Base-by-base conservation (phyloP, 2,329 filamentous ascomycete genomes). In the Sordariomycetes sp. region DNA sequence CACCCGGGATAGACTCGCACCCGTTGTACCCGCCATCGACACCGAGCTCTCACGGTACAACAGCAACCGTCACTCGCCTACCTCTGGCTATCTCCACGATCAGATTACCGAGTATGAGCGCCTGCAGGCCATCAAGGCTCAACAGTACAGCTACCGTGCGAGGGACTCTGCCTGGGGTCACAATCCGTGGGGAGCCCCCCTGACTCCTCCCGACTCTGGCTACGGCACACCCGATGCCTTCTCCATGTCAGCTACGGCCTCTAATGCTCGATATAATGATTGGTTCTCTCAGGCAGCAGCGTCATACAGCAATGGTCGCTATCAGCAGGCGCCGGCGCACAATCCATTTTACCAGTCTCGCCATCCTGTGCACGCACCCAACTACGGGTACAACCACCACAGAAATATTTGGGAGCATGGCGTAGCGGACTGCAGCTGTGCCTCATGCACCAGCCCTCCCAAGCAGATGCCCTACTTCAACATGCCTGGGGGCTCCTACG, bases 181-280 rank as follows among this genome's bases (percentile, higher is more conserved):
- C 37, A 66, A 66, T 39, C 58, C 66, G 11, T 59, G 63, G 63
- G 57, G 54, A 10, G 63, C 64, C 31, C 70, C 70, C 6, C 54
- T 76, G 37, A 76, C 73, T 0, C 73, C 73, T 3, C 73, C 73
- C 2, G 73, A 77, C 41, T 77, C 73, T 15, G 73, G 73, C 6
- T 77, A 77, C 37, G 71, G 72, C 28, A 78, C 72, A 1, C 73
- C 73, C 5, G 72, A 77, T 44, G 73, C 75, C 45, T 74, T 76
- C 41, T 57, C 63, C 32, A 65, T 68, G 50, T 75, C 72, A 27
- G 68, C 72, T 4, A 62, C 70, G 0, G 68, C 70, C 1, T 61
- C 63, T 42, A 75, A 74, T 36, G 58, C 64, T 16, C 68, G 63
- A 23, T 76, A 76, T 51, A 68, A 71, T 18, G 72, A 77, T 28